Percentiles rank a stretch among this genome's conserved stretches.
phyloP scores from a whole-genome alignment of 2,329 filamentous ascomycete genomes.

The Colletotrichum horii region DNA sequence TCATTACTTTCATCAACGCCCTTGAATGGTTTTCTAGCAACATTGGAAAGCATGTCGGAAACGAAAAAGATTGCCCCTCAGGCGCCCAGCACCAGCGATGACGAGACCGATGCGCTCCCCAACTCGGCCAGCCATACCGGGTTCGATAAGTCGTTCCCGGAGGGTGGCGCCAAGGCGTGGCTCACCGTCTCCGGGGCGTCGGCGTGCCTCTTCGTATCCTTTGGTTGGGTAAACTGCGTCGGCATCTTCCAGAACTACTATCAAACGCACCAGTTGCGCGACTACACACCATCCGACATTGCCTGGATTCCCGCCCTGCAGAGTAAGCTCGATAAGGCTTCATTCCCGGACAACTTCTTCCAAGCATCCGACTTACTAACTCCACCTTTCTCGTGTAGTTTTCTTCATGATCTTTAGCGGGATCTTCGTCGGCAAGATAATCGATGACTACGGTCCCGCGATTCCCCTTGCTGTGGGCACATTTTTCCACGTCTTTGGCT shows the following conservation, averaged over 20 bases:
- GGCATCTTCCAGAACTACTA: conserved; percentile 67
- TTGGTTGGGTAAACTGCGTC: conserved; percentile 28
- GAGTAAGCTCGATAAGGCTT: not conserved
- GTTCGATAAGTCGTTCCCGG: not conserved
- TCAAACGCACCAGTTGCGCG: conserved; percentile 47
- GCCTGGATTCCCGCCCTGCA: conserved; percentile 55
- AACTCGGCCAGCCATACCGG: too few species aligned
- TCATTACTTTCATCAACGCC: too few species aligned
- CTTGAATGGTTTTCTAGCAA: too few species aligned
- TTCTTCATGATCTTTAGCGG: conserved; percentile 40
- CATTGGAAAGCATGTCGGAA: too few species aligned
- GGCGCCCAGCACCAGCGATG: too few species aligned
- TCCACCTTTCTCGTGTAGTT: not conserved
- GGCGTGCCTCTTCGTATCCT: not conserved
- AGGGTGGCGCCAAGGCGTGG: conserved; percentile 2
- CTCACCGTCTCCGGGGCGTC: not conserved
- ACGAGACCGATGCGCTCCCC: too few species aligned
- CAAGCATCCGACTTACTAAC: too few species aligned
- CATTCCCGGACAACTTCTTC: too few species aligned
- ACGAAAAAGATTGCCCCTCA: too few species aligned
- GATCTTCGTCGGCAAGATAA: conserved; percentile 64
- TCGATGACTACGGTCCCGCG: conserved; percentile 66
- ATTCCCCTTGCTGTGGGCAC: conserved; percentile 56
- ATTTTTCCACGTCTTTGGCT: conserved; percentile 61
- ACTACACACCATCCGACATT: conserved; percentile 57